phyloP scores from a whole-genome alignment of 2,329 filamentous ascomycete species.

The Lasiodiplodia citricola region DNA sequence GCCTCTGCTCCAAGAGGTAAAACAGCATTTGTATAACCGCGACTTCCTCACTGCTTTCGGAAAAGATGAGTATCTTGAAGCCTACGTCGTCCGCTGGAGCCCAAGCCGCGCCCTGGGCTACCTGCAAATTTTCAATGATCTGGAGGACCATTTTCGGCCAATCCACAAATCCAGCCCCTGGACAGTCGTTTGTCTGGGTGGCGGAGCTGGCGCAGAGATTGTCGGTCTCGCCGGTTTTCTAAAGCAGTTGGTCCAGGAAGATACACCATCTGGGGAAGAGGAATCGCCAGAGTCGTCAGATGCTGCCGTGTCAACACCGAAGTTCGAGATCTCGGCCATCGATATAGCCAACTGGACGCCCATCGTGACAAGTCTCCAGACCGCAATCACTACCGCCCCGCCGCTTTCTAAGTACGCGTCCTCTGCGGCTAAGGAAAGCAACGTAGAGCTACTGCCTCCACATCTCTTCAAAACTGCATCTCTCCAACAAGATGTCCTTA shows the following conservation, averaged over 20 bases:
- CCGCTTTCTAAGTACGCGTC: constrained; percentile 55
- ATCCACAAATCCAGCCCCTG: neutral
- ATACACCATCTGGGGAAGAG: neutral
- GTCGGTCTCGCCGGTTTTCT: constrained; percentile 64
- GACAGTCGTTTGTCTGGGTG: constrained; percentile 65
- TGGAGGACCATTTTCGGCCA: constrained; percentile 34
- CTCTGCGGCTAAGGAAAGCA: constrained; percentile 49
- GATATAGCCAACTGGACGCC: constrained; percentile 81
- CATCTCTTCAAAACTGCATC: constrained; percentile 47
- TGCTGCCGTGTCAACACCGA: neutral
- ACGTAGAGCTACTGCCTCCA: constrained; percentile 42
- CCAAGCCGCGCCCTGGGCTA: constrained; percentile 85
- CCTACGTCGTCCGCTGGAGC: constrained; percentile 91
- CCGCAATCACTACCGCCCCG: constrained; percentile 59
- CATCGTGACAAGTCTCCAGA: constrained; percentile 65
- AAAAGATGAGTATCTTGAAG: constrained; percentile 70
- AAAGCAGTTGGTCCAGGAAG: constrained; percentile 7
- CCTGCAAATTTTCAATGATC: constrained; percentile 59
- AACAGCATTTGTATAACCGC: constrained; percentile 81
- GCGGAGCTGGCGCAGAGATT: constrained; percentile 71
- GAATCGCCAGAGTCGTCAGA: neutral
- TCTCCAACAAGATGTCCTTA: constrained; percentile 57
- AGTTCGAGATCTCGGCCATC: constrained; percentile 65
- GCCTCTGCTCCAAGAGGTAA: constrained; percentile 76
- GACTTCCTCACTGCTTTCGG: constrained; percentile 85